Percentiles rank a stretch among this genome's conserved stretches.
Evolutionary conservation across 768 basidiomycete species (phyloP).

Genomic region (Suillus variegatus): DNA sequence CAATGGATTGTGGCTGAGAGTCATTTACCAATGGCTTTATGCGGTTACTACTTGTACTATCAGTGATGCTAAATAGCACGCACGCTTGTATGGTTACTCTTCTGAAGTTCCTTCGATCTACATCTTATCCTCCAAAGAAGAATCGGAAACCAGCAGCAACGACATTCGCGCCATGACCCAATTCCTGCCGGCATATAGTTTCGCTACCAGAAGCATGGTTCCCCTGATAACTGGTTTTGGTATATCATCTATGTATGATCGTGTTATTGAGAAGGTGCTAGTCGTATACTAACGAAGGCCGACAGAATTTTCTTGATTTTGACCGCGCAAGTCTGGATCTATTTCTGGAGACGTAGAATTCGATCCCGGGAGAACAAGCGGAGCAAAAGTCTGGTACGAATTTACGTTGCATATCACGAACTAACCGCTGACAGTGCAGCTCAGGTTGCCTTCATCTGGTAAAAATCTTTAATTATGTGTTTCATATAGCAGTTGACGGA

Average conservation of each 20-base stretch:
- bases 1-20: too few species aligned
- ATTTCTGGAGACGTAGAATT: not conserved
- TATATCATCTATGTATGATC: too few species aligned
- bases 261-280: too few species aligned
- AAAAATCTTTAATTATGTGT: not conserved
- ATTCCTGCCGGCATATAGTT: not conserved
- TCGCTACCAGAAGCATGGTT: too few species aligned
- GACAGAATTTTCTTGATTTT: too few species aligned
- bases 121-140: not conserved
- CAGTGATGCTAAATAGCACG: not conserved
- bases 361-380: not conserved
- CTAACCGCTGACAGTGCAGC: not conserved
- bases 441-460: constrained; percentile 2
- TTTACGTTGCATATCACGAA: not conserved
- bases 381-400: not conserved
- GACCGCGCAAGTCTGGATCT: constrained; percentile 1
- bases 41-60: not conserved
- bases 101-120: not conserved
- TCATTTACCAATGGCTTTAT: not conserved
- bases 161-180: not conserved
- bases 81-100: not conserved
- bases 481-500: not conserved
- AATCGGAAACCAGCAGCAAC: not conserved
- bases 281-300: too few species aligned
- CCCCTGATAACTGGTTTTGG: too few species aligned